Evolutionary conservation across 2,329 filamentous ascomycete genomes (phyloP).

Genomic region (Stachybotrys elegans): DNA sequence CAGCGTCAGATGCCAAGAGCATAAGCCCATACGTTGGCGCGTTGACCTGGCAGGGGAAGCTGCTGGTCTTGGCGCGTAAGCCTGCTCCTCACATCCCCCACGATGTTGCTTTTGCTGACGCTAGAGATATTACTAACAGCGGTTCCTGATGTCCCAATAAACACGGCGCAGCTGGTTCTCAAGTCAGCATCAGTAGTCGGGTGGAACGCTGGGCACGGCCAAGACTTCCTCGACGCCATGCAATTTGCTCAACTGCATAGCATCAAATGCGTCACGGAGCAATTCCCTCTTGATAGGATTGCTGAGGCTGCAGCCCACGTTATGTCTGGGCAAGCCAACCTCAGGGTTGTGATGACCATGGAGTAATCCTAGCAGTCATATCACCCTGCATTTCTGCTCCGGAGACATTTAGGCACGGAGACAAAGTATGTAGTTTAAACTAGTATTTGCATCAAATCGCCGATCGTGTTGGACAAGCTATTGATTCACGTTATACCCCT

Average conservation of each 20-base stretch:
- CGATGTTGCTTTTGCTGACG: too few relatives aligned
- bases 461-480: too few relatives aligned
- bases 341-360: slow-evolving; percentile 13
- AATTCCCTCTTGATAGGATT: background rate
- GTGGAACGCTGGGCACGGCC: background rate
- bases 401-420: too few relatives aligned
- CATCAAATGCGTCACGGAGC: background rate
- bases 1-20: background rate
- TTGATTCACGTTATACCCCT: too few relatives aligned
- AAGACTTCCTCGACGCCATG: background rate
- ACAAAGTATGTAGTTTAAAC: too few relatives aligned
- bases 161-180: background rate
- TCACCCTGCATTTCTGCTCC: too few relatives aligned
- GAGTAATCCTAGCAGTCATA: too few relatives aligned
- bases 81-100: too few relatives aligned
- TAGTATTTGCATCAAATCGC: too few relatives aligned
- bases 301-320: slow-evolving; percentile 8
- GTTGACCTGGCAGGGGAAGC: background rate
- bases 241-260: background rate
- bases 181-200: background rate
- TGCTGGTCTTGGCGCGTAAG: background rate
- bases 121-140: too few relatives aligned
- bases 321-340: slow-evolving; percentile 20
- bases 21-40: background rate
- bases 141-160: background rate